Evolutionary conservation across 345 rosid genomes (phyloP), one percentile per base, ranked within the genome.

Genomic region (Pugionium dolabratum): DNA sequence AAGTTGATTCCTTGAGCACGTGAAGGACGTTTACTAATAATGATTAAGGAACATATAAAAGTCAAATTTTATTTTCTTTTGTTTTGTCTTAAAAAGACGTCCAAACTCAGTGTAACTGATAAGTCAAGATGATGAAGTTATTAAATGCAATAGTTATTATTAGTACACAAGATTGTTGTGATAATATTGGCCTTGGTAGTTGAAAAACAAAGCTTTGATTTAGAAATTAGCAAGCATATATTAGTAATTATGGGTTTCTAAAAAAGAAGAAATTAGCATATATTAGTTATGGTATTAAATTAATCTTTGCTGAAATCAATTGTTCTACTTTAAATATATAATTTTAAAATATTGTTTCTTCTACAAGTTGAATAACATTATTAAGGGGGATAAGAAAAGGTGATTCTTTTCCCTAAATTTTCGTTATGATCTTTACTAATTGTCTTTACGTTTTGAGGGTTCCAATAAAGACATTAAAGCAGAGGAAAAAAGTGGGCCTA

Each of bases 381-480:
- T 37, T 6, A 37, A 4, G 5, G 4, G 7, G 4, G 7, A 37
- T 18, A 18, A 18, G 18, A 18, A 62, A 62, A 47, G 6, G 27
- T 63, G 63, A 54, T 71, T 64, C 58, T 63, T 71, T 47, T 48
- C 70, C 7, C 60, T 8, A 45, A 41, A 51, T 2, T 59, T 64
- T 65, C 42, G 70, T 64, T 63, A 64, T 49, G 65, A 52, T 53
- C 8, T 59, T 43, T 73, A 66, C 57, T 59, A 58, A 73, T 66
- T 74, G 61, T 74, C 64, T 61, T 27, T 60, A 62, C 53, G 73
- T 61, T 60, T 74, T 74, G 73, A 60, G 73, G 53, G 73, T 73
- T 66, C 67, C 76, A 73, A 73, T 73, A 73, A 69, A 69, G 73
- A 69, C 66, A 59, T 59, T 69, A 69, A 66, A 66, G 76, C 72